phyloP scores from a whole-genome alignment of 169 alveolate genomes.

The Plasmodium inui region DNA sequence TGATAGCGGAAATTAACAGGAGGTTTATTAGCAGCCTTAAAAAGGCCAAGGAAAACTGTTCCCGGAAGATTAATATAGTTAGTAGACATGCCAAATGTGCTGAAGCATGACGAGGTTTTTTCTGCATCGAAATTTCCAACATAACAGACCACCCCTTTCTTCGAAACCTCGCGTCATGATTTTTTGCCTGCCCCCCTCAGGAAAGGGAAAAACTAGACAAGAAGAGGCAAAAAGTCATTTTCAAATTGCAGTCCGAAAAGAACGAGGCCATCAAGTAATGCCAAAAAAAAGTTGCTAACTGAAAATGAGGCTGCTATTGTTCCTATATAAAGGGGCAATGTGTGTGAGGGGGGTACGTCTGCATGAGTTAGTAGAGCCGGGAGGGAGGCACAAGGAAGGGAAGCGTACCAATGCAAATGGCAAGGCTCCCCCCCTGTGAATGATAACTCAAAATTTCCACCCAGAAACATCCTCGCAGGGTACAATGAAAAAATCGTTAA shows the following conservation, averaged over 20 bases:
- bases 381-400: neutral
- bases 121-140: neutral
- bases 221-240: conserved; percentile 55
- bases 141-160: neutral
- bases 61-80: conserved; percentile 46
- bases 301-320: neutral
- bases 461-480: conserved; percentile 37
- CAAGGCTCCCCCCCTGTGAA: neutral
- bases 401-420: neutral
- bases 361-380: neutral
- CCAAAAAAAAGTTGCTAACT: neutral
- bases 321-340: neutral
- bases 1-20: conserved; percentile 36
- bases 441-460: neutral
- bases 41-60: conserved; percentile 6
- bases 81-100: neutral
- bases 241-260: conserved; percentile 47
- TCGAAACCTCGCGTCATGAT: neutral
- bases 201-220: conserved; percentile 56
- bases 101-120: neutral
- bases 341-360: neutral
- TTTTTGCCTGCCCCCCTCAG: neutral
- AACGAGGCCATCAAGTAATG: conserved; percentile 46
- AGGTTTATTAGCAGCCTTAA: conserved; percentile 20
- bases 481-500: conserved; percentile 35